phyloP scores from a whole-genome alignment of 1,284 basidiomycete genomes.

The Wolfiporia cocos region DNA sequence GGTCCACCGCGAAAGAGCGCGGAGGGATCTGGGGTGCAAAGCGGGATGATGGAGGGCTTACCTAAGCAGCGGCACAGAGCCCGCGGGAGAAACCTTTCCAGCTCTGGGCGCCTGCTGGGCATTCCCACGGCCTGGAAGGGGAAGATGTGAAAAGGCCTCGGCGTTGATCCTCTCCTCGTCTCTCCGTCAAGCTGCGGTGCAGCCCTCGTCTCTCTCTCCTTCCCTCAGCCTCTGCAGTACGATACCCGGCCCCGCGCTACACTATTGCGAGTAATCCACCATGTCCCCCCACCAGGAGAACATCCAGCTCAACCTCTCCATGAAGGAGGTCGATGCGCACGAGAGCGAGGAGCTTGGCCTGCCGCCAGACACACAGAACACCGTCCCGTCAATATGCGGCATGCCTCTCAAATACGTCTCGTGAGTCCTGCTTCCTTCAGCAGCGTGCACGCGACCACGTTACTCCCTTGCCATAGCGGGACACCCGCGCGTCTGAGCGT shows the following conservation, averaged over 20 bases:
- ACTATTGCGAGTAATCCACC: conserved; percentile 10
- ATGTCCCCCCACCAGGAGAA: conserved; percentile 29
- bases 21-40: no score
- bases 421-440: conserved; percentile 37
- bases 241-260: conserved; percentile 17
- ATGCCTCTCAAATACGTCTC: conserved; percentile 66
- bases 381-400: conserved; percentile 55
- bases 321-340: conserved; percentile 29
- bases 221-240: conserved; percentile 10
- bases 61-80: no score
- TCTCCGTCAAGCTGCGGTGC: no score
- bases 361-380: conserved; percentile 26
- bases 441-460: conserved; percentile 7
- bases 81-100: no score
- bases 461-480: conserved; percentile 6
- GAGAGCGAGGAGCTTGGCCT: conserved; percentile 44
- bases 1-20: no score
- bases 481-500: conserved; percentile 3
- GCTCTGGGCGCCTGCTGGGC: no score
- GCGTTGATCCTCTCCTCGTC: conserved; percentile 4
- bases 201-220: background rate
- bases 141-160: conserved; percentile 9
- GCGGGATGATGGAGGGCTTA: no score
- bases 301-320: conserved; percentile 19
- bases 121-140: conserved; percentile 9